Base-by-base conservation (phyloP, 805 yeast genomes). In the Kuraishia capsulata region DNA sequence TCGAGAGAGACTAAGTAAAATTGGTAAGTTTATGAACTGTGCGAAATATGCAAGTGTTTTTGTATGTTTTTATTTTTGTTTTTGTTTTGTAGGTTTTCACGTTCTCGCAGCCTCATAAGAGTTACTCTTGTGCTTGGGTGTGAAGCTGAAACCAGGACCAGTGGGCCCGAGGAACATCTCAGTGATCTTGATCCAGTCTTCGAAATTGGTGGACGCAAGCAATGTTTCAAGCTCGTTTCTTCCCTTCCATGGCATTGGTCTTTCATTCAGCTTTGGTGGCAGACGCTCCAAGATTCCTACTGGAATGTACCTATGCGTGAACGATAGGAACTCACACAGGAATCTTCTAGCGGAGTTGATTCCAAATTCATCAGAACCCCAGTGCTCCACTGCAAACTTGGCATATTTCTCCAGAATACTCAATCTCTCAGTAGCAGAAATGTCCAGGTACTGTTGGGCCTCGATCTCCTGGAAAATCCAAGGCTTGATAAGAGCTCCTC, bases 391-490 rank as follows among this genome's bases (percentile, higher is more conserved):
- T 0, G 98, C 97, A 56, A 65, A 84, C 39, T 78, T 63, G 3
- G 95, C 77, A 55, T 78, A 92, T 37, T 69, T 71, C 45, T 68
- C 66, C 50, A 90, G 59, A 32, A 81, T 74, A 28, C 80, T 94
- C 40, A 92, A 71, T 58, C 99, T 75, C 61, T 92, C 97, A 17
- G 81, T 67, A n/a, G 96, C 80, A 2, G 86, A 68, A 63, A 90
- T 92, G 59, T 92, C 99, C 44, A 92, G 61, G 57, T 87, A 79
- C 59, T 92, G 97, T 50, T 79, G 77, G 5, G 90, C 69, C 42
- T 90, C 94, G 40, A 92, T 75, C 62, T 92, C 99, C 64, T 92
- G 97, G 50, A 90, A 92, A 37, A 92, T 85, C 99, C 99, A 92
- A 26, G 99, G 99, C 62, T 92, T 92, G 56, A 92, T 89, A 46